phyloP scores from a whole-genome alignment of 768 basidiomycete species.

The Boletales sp. region DNA sequence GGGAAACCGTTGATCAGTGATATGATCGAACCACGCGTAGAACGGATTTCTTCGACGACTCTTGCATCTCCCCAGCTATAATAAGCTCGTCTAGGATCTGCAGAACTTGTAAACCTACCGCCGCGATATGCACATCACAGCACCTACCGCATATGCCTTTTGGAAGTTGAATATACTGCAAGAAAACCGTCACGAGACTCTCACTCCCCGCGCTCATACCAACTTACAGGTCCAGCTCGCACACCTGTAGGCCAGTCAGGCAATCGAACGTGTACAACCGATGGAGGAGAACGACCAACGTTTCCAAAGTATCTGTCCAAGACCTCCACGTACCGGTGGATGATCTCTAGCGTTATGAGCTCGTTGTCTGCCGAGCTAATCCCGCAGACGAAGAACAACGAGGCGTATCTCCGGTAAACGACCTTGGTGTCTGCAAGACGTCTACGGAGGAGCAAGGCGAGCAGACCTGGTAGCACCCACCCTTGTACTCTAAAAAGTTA shows the following conservation, averaged over 20 bases:
- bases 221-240: slow-evolving; percentile 86
- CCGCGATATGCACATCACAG: not conserved
- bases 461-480: slow-evolving; percentile 33
- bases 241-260: slow-evolving; percentile 49
- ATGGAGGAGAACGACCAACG: slow-evolving; percentile 22
- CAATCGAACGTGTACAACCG: not conserved
- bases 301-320: slow-evolving; percentile 59
- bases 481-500: slow-evolving; percentile 96
- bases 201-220: not conserved
- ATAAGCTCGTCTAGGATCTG: slow-evolving; percentile 91
- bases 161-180: slow-evolving; percentile 95
- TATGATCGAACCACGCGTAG: slow-evolving; percentile 48
- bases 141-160: slow-evolving; percentile 80
- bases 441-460: not conserved
- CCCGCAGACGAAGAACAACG: slow-evolving; percentile 91
- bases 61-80: slow-evolving; percentile 91
- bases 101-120: not conserved
- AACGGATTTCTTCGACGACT: slow-evolving; percentile 77
- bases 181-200: not conserved
- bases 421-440: slow-evolving; percentile 66
- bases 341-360: slow-evolving; percentile 84
- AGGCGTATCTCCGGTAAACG: slow-evolving; percentile 93
- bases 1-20: slow-evolving; percentile 7
- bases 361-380: slow-evolving; percentile 87
- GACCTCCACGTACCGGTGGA: slow-evolving; percentile 93